Base-by-base conservation (phyloP, 140 eudicot genomes). In the Oenanthe javanica region DNA sequence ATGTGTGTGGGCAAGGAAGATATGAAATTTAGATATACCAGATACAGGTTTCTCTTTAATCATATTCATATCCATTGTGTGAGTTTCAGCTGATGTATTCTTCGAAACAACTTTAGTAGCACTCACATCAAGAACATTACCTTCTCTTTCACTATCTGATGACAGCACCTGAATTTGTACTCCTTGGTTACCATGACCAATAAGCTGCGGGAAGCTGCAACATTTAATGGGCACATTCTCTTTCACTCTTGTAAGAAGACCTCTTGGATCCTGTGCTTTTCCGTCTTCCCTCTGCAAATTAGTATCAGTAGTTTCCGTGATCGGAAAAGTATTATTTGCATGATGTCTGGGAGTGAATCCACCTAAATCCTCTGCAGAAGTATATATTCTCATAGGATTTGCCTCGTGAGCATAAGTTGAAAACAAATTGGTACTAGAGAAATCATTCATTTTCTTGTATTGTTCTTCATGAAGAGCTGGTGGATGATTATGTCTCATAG, bases 51-150 rank as follows among this genome's bases (percentile, higher is more conserved):
- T 84, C 86, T 78, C 85, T 72, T 84, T 77, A 74, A 79, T 79
- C 52, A 82, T 77, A 55, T 82, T 90, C 87, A 86, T 76, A 57
- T 88, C 96, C 93, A 91, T 80, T 83, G 87, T 67, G 69, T 88
- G 90, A 18, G 97, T 89, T 69, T 91, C 93, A 83, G 91, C 96
- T 40, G 98, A 88, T 14, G 93, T 87, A 83, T 86, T 90, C 79
- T 87, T 89, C 59, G 76, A 78, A 77, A 79, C 84, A 51, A 72
- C 79, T 87, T 78, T 86, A 71, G 70, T 61, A 79, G 83, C 83
- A 77, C 73, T 80, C 48, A 79, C 77, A 76, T 76, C 75, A 51
- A 84, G 80, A 79, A 67, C 79, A 78, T 83, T 86, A 77, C 83
- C 86, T 52, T 86, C 85, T 77, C 84, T 87, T 78, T 88, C 93